A percentile compares a stretch with the other conserved stretches of the same genome.
phyloP scores from a whole-genome alignment of 2,329 filamentous ascomycete genomes.

The Verticillium tricorpus region DNA sequence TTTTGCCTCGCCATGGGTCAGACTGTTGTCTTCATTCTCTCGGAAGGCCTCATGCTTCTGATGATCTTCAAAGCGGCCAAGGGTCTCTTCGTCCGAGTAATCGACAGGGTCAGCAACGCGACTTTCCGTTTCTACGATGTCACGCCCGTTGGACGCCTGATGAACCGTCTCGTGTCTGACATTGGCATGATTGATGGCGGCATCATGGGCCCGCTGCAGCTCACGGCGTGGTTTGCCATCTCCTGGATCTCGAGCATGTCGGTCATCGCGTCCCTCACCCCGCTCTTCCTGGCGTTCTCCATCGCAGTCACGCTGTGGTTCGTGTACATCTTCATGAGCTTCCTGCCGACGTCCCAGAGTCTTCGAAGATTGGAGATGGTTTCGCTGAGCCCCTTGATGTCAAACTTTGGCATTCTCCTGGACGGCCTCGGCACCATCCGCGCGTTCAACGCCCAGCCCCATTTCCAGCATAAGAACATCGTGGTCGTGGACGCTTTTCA shows the following conservation, averaged over 20 bases:
- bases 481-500: slow-evolving; percentile 83
- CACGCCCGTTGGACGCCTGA: slow-evolving; percentile 81
- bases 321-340: slow-evolving; percentile 68
- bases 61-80: slow-evolving; percentile 78
- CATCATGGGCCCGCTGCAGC: slow-evolving; percentile 70
- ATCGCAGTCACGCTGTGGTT: slow-evolving; percentile 63
- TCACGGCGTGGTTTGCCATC: slow-evolving; percentile 65
- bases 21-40: slow-evolving; percentile 54
- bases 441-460: slow-evolving; percentile 71
- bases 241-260: slow-evolving; percentile 68
- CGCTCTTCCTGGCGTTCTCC: slow-evolving; percentile 70
- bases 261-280: slow-evolving; percentile 77
- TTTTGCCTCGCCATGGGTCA: slow-evolving; percentile 59
- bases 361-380: slow-evolving; percentile 84
- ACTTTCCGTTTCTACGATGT: slow-evolving; percentile 90
- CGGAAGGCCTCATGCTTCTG: slow-evolving; percentile 65
- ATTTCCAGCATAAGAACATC: slow-evolving; percentile 78
- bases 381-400: slow-evolving; percentile 81
- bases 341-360: slow-evolving; percentile 78
- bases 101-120: slow-evolving; percentile 69
- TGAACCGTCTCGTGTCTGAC: slow-evolving; percentile 89
- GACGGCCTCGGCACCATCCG: slow-evolving; percentile 84
- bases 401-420: slow-evolving; percentile 84
- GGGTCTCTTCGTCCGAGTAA: slow-evolving; percentile 67
- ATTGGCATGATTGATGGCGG: slow-evolving; percentile 86